Base-by-base conservation (phyloP, 192 early-diverging fungal genomes). In the Backusella tarrabulga region DNA sequence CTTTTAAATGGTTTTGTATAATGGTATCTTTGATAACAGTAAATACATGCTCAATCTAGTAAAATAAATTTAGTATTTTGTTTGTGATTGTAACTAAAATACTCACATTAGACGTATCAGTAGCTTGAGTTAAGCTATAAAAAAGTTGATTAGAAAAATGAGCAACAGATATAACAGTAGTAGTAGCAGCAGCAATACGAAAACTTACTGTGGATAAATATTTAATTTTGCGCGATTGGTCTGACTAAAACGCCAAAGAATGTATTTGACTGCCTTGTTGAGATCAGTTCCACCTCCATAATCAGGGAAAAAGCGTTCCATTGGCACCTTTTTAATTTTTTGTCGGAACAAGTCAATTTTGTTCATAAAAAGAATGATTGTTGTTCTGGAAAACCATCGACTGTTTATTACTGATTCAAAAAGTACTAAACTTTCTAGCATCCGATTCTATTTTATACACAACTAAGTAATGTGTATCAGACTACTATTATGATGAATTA, bases 1-100 rank as follows among this genome's bases (percentile, higher is more conserved):
- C 92, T 71, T 91, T 89, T 34, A 95, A 82, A 23, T 92, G 90
- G 79, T 96, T 95, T 78, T 95, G 93, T 67, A 97, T 82, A 68
- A 97, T 94, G 1, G 95, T 97, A 76, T 95, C 92, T 77, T 94
- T 95, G 71, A 97, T 93, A 23, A 94, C 95, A 0, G 94, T 93
- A 90, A 97, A 96, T 23, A 97, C 96, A 35, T 95, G 87, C 38
- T 88, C 83, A 77, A 92, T 92, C 76, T 77, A 72, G 14, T 46
- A 26, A 19, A 34, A 7, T 56, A 29, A 32, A 52, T 2, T 68
- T 69, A 69, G 19, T 36, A n/a, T 23, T 11, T n/a, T 11, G 11
- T 15, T 52, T 12, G 11, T 26, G 0, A 12, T 14, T 19, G 42
- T 23, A 19, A 14, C 44, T n/a, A 34, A 9, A 72, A 14, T 2